phyloP scores from a whole-genome alignment of 176 grass and related monocot species.

The Zizania latifolia region DNA sequence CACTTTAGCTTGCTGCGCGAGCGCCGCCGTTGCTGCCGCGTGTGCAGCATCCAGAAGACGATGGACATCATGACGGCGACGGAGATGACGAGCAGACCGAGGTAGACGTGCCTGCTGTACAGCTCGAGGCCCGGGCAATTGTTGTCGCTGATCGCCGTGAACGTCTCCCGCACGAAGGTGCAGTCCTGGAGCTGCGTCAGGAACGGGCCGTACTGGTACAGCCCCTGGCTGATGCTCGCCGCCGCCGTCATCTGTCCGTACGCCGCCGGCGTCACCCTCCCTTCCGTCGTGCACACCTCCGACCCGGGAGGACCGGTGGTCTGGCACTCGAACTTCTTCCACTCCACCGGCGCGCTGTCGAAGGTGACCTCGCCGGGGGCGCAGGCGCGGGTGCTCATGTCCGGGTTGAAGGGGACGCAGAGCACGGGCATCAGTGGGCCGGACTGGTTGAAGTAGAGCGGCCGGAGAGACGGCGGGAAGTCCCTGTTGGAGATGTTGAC shows the following conservation, averaged over 20 bases:
- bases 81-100: constrained; percentile 50
- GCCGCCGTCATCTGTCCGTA: constrained; percentile 79
- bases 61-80: constrained; percentile 55
- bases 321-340: constrained; percentile 65
- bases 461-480: constrained; percentile 39
- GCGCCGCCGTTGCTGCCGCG: constrained; percentile 57
- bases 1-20: constrained; percentile 29
- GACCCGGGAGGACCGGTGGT: constrained; percentile 13
- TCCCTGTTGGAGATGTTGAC: constrained; percentile 74
- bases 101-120: constrained; percentile 55
- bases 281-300: constrained; percentile 54
- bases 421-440: constrained; percentile 62
- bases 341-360: constrained; percentile 46
- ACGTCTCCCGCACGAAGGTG: constrained; percentile 77
- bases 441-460: constrained; percentile 90
- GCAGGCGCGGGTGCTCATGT: constrained; percentile 53
- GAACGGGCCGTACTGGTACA: constrained; percentile 75
- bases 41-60: constrained; percentile 72
- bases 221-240: constrained; percentile 44
- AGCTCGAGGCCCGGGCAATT: constrained; percentile 65
- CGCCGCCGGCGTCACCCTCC: constrained; percentile 56
- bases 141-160: constrained; percentile 43
- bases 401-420: constrained; percentile 64
- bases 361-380: constrained; percentile 55
- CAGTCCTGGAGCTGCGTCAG: constrained; percentile 75